A percentile compares a stretch with the other conserved stretches of the same genome.
Conservation (phyloP, 1,284 basidiomycete genomes). For the Sphagnurus paluster region DNA sequence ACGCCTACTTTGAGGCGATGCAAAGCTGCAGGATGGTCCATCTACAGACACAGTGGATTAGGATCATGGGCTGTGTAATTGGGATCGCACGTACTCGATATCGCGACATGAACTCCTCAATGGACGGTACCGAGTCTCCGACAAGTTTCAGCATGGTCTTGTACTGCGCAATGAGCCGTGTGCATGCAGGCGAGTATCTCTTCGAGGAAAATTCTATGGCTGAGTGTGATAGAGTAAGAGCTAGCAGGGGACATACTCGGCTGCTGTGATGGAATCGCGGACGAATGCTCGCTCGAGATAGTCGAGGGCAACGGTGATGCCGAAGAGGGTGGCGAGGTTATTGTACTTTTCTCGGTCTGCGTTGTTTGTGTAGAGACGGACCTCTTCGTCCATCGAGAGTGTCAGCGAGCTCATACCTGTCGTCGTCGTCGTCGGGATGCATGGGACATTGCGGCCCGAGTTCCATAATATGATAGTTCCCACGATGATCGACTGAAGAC, state of each 20-base stretch:
- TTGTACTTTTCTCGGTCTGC: slow-evolving; percentile 89
- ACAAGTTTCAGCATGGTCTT: slow-evolving; percentile 97
- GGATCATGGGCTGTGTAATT: neutral
- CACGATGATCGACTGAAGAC: too few relatives aligned
- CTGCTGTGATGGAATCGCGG: slow-evolving; percentile 86
- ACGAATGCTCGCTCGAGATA: slow-evolving; percentile 97
- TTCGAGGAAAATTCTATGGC: slow-evolving; percentile 30
- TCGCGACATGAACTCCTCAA: slow-evolving; percentile 90
- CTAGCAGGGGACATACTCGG: slow-evolving; percentile 66
- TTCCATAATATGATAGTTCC: too few relatives aligned
- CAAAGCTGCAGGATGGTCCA: slow-evolving; percentile 92
- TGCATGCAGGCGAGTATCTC: slow-evolving; percentile 97
- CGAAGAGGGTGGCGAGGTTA: slow-evolving; percentile 88
- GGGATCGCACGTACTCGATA: slow-evolving; percentile 67
- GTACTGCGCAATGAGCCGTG: slow-evolving; percentile 89
- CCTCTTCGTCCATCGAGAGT: slow-evolving; percentile 75
- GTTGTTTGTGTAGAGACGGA: slow-evolving; percentile 85
- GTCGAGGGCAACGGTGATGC: slow-evolving; percentile 89
- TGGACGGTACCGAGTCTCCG: slow-evolving; percentile 76
- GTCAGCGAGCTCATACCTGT: slow-evolving; percentile 9
- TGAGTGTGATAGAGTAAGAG: slow-evolving; percentile 20
- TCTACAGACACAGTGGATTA: slow-evolving; percentile 44
- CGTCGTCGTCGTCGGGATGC: neutral
- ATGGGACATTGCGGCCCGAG: neutral
- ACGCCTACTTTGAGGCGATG: slow-evolving; percentile 92